Evolutionary conservation across 345 rosid genomes (phyloP), one percentile per base, ranked within the genome.

Genomic region (Orychophragmus violaceus): DNA sequence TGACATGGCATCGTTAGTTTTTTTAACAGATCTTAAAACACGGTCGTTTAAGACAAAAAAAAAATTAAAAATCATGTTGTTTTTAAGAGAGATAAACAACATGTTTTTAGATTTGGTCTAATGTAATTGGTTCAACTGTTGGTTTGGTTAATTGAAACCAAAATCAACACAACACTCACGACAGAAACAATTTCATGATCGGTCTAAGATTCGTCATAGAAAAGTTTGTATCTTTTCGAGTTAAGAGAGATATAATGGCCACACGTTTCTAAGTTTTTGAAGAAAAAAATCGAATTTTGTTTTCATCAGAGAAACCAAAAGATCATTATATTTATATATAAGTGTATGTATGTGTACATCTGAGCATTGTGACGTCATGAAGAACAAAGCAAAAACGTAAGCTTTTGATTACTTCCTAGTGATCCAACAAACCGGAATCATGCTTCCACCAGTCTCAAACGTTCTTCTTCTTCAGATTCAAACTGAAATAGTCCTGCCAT

Each of bases 181-280:
- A n/a, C n/a, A n/a, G n/a, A n/a, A n/a, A n/a, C n/a, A n/a, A n/a
- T n/a, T n/a, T n/a, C n/a, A n/a, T n/a, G n/a, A n/a, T n/a, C n/a
- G n/a, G n/a, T n/a, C n/a, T n/a, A n/a, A n/a, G n/a, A n/a, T n/a
- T n/a, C n/a, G n/a, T n/a, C n/a, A n/a, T n/a, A n/a, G n/a, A n/a
- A n/a, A n/a, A 35, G 3, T 62, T 62, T 52, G 57, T 71, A 62
- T 55, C 51, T 45, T 55, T 71, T 27, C 58, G 48, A 54, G 16
- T 63, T 18, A 51, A 13, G 50, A 53, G 64, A 55, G 27, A 71
- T 44, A 25, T 13, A 44, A 54, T 24, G 49, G 62, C 75, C 75
- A 62, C 75, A 71, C 2, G 39, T 52, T 71, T 52, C n/a, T n/a
- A n/a, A n/a, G n/a, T 71, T n/a, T 67, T 52, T 24, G 4, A 19